Conservation (phyloP, 2,329 filamentous ascomycete genomes). For the Pseudocercospora macadamiae region DNA sequence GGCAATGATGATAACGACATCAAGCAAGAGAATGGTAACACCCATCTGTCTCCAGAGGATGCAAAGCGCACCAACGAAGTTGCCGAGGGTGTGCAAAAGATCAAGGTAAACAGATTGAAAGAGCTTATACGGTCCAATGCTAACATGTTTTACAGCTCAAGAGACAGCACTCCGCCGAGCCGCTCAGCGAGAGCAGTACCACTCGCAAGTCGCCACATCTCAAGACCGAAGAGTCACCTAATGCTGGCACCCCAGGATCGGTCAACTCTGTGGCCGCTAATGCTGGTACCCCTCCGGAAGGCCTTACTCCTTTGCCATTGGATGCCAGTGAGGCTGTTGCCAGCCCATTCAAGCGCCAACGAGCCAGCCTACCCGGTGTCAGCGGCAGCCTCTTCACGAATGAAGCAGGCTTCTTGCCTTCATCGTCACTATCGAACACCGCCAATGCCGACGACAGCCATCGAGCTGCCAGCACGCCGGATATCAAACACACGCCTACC, state of each 20-base stretch:
- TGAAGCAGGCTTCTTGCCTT: constrained; percentile 22
- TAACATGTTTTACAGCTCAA: constrained; percentile 64
- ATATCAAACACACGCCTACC: constrained; percentile 25
- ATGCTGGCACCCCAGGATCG: constrained; percentile 46
- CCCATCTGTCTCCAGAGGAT: constrained; percentile 67
- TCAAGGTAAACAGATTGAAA: constrained; percentile 62
- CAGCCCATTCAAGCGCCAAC: constrained; percentile 76
- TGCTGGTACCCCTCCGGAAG: constrained; percentile 38
- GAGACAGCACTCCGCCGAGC: constrained; percentile 75
- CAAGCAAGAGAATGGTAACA: constrained; percentile 60
- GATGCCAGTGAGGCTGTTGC: constrained; percentile 60
- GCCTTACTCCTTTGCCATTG: constrained; percentile 24
- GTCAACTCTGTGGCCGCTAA: constrained; percentile 36
- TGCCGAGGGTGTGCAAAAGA: constrained; percentile 78
- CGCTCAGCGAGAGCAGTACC: constrained; percentile 52
- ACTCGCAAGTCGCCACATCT: constrained; percentile 49
- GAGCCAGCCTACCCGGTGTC: constrained; percentile 59
- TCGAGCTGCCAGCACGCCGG: constrained; percentile 36
- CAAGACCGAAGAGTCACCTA: constrained; percentile 42
- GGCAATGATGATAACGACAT: constrained; percentile 51
- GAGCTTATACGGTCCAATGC: background rate
- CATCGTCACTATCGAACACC: constrained; percentile 16
- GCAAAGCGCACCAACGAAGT: constrained; percentile 72
- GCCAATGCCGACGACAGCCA: constrained; percentile 33
- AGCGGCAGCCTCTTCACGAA: constrained; percentile 30